Percentiles rank a stretch among this genome's conserved stretches.
phyloP scores from a whole-genome alignment of 495 filamentous ascomycete genomes.

The Echria macrotheca region DNA sequence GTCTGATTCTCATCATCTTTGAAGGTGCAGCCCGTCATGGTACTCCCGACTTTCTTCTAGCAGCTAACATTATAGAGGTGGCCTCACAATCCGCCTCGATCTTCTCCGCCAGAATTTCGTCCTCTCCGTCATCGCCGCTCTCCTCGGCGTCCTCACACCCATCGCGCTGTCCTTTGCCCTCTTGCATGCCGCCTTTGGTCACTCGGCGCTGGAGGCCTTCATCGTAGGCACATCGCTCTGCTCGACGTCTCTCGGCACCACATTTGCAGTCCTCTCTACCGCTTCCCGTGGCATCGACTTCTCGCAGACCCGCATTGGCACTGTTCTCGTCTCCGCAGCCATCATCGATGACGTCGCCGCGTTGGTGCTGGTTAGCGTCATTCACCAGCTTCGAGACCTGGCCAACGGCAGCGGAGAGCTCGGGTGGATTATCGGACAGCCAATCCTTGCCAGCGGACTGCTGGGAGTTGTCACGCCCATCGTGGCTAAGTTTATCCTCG shows the following conservation, averaged over 20 bases:
- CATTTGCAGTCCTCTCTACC: slow-evolving; percentile 64
- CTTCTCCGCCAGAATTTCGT: slow-evolving; percentile 54
- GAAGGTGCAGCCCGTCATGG: slow-evolving; percentile 41
- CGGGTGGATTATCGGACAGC: slow-evolving; percentile 27
- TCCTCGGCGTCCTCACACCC: slow-evolving; percentile 58
- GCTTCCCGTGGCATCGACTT: slow-evolving; percentile 39
- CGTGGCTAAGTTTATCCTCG: slow-evolving; percentile 9
- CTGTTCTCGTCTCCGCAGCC: slow-evolving; percentile 64
- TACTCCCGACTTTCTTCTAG: neutral
- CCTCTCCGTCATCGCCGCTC: slow-evolving; percentile 55
- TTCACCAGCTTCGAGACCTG: slow-evolving; percentile 40
- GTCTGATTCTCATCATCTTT: slow-evolving; percentile 68
- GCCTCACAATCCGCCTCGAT: slow-evolving; percentile 57
- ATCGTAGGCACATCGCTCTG: slow-evolving; percentile 72
- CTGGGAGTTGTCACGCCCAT: slow-evolving; percentile 23
- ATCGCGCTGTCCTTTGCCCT: slow-evolving; percentile 66
- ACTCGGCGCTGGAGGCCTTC: slow-evolving; percentile 56
- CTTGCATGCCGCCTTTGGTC: slow-evolving; percentile 22
- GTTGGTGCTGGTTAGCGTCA: slow-evolving; percentile 70
- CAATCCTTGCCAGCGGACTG: slow-evolving; percentile 20
- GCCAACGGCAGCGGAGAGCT: slow-evolving; percentile 8
- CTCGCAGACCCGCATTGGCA: slow-evolving; percentile 57
- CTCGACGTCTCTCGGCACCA: slow-evolving; percentile 73
- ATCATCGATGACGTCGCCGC: slow-evolving; percentile 83
- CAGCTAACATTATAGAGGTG: slow-evolving; percentile 38